Conservation (phyloP, 352 stramenopile genomes). For the Phytophthora pini region DNA sequence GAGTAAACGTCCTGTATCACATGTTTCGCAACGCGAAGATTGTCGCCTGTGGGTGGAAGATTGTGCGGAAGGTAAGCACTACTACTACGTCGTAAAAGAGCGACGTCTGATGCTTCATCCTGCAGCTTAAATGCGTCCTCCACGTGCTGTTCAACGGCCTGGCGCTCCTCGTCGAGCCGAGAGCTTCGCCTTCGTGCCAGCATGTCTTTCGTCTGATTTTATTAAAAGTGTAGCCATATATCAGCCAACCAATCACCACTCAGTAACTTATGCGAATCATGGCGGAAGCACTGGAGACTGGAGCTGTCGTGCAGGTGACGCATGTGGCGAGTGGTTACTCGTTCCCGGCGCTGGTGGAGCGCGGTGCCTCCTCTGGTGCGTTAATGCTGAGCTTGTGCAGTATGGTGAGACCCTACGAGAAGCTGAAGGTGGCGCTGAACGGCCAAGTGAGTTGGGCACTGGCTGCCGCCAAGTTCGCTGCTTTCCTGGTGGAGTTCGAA, state of each 20-base stretch:
- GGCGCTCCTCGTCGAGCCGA: constrained; percentile 54
- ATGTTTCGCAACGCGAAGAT: constrained; percentile 58
- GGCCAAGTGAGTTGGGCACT: constrained; percentile 67
- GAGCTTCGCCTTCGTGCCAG: constrained; percentile 43
- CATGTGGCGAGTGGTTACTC: constrained; percentile 48
- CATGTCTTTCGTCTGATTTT: constrained; percentile 29
- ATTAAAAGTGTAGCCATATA: constrained; percentile 15
- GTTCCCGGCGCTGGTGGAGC: constrained; percentile 62
- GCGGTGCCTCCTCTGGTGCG: constrained; percentile 27
- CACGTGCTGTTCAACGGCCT: constrained; percentile 55
- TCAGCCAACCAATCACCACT: constrained; percentile 15
- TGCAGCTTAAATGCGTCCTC: constrained; percentile 43
- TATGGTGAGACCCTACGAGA: constrained; percentile 76
- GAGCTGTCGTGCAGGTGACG: constrained; percentile 61
- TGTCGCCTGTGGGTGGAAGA: constrained; percentile 19
- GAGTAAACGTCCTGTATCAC: constrained; percentile 72
- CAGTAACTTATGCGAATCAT: constrained; percentile 7
- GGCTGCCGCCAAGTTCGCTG: constrained; percentile 68
- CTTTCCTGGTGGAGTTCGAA: constrained; percentile 61
- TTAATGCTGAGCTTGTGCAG: constrained; percentile 63
- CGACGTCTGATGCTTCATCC: constrained; percentile 4
- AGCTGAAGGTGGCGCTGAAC: constrained; percentile 79
- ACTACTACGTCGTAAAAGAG: constrained; percentile 26
- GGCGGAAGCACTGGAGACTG: constrained; percentile 48
- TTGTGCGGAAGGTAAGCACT: constrained; percentile 55